Evolutionary conservation across 31 red algal species (phyloP).

Genomic region (Odonthalia washingtoniensis): DNA sequence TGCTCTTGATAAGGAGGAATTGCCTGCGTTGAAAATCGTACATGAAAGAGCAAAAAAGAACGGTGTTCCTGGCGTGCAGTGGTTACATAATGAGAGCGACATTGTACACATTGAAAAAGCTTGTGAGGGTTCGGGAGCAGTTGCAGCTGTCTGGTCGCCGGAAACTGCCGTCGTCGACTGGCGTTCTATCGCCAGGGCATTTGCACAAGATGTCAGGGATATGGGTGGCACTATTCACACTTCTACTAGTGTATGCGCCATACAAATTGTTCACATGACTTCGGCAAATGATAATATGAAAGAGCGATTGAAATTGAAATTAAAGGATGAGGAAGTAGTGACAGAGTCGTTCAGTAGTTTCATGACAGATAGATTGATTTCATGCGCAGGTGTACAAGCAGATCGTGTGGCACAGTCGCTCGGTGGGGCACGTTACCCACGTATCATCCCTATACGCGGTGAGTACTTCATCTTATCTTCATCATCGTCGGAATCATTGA

Average conservation of each 20-base stretch:
- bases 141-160: slow-evolving; percentile 81
- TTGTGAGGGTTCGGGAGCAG: slow-evolving; percentile 55
- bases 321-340: background rate
- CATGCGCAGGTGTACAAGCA: slow-evolving; percentile 76
- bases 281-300: background rate
- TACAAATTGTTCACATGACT: slow-evolving; percentile 23
- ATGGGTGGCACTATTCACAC: slow-evolving; percentile 53
- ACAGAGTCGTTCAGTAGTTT: too few relatives aligned
- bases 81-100: slow-evolving; percentile 17
- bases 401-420: slow-evolving; percentile 62
- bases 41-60: slow-evolving; percentile 62
- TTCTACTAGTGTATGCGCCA: too few relatives aligned
- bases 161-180: slow-evolving; percentile 83
- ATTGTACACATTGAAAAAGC: slow-evolving; percentile 70
- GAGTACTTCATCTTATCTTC: slow-evolving; percentile 56
- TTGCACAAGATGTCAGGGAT: slow-evolving; percentile 58
- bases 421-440: slow-evolving; percentile 55
- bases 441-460: slow-evolving; percentile 86
- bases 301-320: background rate
- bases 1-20: slow-evolving; percentile 69
- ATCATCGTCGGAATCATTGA: background rate
- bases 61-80: slow-evolving; percentile 56
- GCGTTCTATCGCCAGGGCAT: slow-evolving; percentile 55
- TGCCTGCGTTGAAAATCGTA: slow-evolving; percentile 55
- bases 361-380: slow-evolving; percentile 55